These are phyloP conservation scores for Corchorus capsularis DNA, from an alignment of 345 rosid genomes.

Conservation along the genomic window DNA sequence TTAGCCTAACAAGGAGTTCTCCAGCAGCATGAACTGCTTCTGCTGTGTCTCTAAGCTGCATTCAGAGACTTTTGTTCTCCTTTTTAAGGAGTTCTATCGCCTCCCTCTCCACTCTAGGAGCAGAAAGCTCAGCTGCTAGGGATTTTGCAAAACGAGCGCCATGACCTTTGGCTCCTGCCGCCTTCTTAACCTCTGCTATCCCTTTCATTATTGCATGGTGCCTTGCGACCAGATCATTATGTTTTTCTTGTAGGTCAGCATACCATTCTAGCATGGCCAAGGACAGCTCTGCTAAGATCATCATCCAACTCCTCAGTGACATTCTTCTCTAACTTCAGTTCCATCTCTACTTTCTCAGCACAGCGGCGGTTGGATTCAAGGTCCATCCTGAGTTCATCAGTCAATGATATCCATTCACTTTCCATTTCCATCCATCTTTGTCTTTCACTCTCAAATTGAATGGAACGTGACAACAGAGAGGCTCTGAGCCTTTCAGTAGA, in stretches of 20 bases:
- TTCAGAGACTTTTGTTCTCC: constrained; percentile 77
- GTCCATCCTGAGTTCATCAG: constrained; percentile 87
- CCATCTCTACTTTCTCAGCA: constrained; percentile 74
- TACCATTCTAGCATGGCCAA: constrained; percentile 95
- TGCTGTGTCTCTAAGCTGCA: constrained; percentile 89
- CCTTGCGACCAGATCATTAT: constrained; percentile 68
- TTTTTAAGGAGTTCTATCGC: constrained; percentile 71
- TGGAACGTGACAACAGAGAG: constrained; percentile 65
- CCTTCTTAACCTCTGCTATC: constrained; percentile 84
- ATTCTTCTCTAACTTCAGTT: constrained; percentile 65
- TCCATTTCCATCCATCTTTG: constrained; percentile 93
- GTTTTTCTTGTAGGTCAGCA: constrained; percentile 83
- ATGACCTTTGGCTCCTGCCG: constrained; percentile 82
- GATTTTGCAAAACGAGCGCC: constrained; percentile 81
- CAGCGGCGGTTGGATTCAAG: constrained; percentile 68
- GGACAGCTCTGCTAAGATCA: constrained; percentile 80
- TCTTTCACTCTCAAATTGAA: constrained; percentile 78
- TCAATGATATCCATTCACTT: constrained; percentile 91
- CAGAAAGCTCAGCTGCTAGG: constrained; percentile 74
- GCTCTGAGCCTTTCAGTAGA: constrained; percentile 71
- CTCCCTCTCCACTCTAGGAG: constrained; percentile 75
- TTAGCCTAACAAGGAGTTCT: constrained; percentile 86
- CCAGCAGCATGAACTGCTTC: constrained; percentile 99
- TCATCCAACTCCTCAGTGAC: constrained; percentile 83
- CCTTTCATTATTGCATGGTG: constrained; percentile 80